Conservation (phyloP, 176 grass and related monocot species). For the Phoenix roebelenii region DNA sequence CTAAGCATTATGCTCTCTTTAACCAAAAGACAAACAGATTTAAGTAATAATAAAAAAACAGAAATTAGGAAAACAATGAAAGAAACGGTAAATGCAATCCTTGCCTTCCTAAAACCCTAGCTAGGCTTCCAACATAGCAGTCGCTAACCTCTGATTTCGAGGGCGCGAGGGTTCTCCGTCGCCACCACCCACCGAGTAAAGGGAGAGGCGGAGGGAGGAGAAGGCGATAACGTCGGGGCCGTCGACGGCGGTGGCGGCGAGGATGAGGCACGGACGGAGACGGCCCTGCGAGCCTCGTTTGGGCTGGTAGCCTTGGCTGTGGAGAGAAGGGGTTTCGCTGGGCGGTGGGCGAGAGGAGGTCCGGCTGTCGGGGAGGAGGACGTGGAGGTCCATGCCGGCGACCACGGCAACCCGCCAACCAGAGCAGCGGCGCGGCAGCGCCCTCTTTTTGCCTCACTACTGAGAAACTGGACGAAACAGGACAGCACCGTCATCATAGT, state of each 20-base stretch:
- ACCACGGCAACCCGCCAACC: not conserved
- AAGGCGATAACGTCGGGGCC: not conserved
- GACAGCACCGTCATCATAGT: not conserved
- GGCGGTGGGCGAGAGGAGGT: not conserved
- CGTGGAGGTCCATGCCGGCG: slow-evolving; percentile 27
- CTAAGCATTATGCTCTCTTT: not conserved
- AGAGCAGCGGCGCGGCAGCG: too few relatives aligned
- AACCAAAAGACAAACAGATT: too few relatives aligned
- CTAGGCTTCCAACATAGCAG: slow-evolving; percentile 57
- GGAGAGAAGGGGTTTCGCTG: slow-evolving; percentile 4
- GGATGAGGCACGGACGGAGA: too few relatives aligned
- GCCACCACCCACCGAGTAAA: slow-evolving; percentile 45
- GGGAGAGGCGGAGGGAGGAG: not conserved
- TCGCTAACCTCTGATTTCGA: slow-evolving; percentile 54
- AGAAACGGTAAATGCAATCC: not conserved
- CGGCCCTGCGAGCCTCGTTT: too few relatives aligned
- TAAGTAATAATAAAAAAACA: too few relatives aligned
- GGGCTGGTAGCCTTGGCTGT: not conserved
- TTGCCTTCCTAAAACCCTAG: slow-evolving; percentile 54
- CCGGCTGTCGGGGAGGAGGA: not conserved
- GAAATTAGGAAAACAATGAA: not conserved
- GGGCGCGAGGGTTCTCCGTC: slow-evolving; percentile 35
- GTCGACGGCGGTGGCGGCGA: slow-evolving; percentile 2
- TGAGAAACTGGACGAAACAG: too few relatives aligned
- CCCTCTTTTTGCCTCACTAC: too few relatives aligned